Evolutionary conservation across 2,329 filamentous ascomycete species (phyloP).

Genomic region (Arthrobotrys iridis): DNA sequence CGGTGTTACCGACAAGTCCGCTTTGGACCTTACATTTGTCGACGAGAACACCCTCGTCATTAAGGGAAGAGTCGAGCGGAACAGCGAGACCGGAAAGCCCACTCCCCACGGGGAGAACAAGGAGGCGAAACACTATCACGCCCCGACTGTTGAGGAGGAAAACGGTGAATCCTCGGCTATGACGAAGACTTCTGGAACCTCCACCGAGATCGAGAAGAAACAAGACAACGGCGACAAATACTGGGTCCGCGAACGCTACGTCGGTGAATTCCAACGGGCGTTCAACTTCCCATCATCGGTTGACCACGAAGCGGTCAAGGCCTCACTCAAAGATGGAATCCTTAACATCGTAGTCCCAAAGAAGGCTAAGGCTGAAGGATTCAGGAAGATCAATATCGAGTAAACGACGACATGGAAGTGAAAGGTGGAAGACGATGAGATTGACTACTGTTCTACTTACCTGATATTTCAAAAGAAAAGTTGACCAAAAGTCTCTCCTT

Average conservation of each 20-base stretch:
- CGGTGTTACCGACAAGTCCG: constrained; percentile 63
- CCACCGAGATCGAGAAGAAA: constrained; percentile 21
- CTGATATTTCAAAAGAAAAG: not conserved
- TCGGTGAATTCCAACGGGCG: constrained; percentile 54
- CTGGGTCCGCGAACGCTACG: constrained; percentile 54
- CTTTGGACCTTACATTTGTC: constrained; percentile 65
- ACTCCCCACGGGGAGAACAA: not conserved
- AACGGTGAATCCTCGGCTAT: constrained; percentile 14
- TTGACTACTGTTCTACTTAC: not conserved
- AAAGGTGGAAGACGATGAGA: not conserved
- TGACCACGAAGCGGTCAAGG: constrained; percentile 53
- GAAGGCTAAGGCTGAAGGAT: constrained; percentile 38
- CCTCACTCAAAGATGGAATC: constrained; percentile 53
- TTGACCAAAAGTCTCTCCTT: not conserved
- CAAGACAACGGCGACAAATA: constrained; percentile 33
- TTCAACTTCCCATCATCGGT: constrained; percentile 53
- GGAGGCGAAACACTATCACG: constrained; percentile 16
- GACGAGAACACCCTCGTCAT: constrained; percentile 65
- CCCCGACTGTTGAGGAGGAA: constrained; percentile 34
- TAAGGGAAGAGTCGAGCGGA: constrained; percentile 63
- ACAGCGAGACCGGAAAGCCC: constrained; percentile 27
- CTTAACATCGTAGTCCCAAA: constrained; percentile 52
- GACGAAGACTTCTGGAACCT: not conserved
- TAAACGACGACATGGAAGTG: constrained; percentile 7
- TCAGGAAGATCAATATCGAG: constrained; percentile 44